These are phyloP conservation scores for Ligustrum vulgare DNA, from an alignment of 257 asterid genomes.

Conservation along the genomic window DNA sequence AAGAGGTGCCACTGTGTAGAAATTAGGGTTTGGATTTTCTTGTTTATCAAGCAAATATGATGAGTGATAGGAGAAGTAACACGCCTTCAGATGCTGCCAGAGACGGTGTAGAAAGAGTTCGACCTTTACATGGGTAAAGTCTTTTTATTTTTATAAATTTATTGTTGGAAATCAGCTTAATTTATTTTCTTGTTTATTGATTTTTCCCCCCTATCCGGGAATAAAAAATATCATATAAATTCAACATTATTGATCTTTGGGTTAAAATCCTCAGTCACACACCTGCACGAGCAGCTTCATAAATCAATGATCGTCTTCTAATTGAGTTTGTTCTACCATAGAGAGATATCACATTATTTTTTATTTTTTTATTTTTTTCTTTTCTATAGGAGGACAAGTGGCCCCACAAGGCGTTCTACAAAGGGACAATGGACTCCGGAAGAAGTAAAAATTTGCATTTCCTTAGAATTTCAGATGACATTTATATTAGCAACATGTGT, in stretches of 20 bases:
- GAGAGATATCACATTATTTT: neutral
- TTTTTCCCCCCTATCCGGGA: neutral
- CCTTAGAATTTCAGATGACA: neutral
- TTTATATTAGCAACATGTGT: neutral
- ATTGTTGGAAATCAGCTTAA: neutral
- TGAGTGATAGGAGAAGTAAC: slow-evolving; percentile 59
- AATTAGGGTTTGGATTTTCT: slow-evolving; percentile 46
- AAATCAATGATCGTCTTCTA: neutral
- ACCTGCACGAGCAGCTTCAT: neutral
- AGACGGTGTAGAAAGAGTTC: slow-evolving; percentile 40
- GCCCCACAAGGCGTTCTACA: slow-evolving; percentile 62
- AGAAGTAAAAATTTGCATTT: slow-evolving; percentile 36
- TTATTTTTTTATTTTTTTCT: slow-evolving; percentile 5
- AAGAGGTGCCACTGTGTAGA: slow-evolving; percentile 42
- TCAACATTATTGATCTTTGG: neutral
- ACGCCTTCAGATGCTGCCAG: slow-evolving; percentile 52
- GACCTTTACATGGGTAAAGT: slow-evolving; percentile 51
- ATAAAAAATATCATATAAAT: neutral
- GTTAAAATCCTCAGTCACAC: neutral
- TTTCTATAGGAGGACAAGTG: slow-evolving; percentile 53
- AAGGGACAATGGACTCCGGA: slow-evolving; percentile 63
- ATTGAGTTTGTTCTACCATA: neutral
- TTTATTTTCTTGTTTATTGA: neutral
- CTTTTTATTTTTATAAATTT: slow-evolving; percentile 15
- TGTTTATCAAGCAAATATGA: slow-evolving; percentile 56